A percentile compares a stretch with the other conserved stretches of the same genome.
Conservation (phyloP, 2,329 filamentous ascomycete genomes). For the Colletotrichum noveboracense region DNA sequence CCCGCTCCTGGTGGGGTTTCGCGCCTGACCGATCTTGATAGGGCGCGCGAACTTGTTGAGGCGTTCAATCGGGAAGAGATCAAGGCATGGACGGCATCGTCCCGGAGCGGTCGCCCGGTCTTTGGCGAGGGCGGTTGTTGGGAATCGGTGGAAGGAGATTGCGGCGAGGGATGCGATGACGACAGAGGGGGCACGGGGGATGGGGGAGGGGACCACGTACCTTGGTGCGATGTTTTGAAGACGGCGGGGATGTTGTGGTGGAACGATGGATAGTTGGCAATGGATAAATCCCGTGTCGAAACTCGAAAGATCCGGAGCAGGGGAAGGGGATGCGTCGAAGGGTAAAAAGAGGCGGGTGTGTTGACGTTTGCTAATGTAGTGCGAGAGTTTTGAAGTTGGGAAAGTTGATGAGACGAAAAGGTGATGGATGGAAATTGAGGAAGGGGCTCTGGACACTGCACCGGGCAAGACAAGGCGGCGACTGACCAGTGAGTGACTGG, state of each 20-base stretch:
- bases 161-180: constrained; percentile 40
- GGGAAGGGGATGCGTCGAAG: constrained; percentile 23
- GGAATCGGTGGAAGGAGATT: constrained; percentile 15
- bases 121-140: constrained; percentile 9
- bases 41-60: constrained; percentile 9
- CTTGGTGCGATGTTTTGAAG: constrained; percentile 23
- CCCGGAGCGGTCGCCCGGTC: not conserved
- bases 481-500: not conserved
- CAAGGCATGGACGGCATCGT: not conserved
- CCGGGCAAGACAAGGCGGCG: constrained; percentile 22
- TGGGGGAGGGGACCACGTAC: constrained; percentile 23
- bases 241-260: constrained; percentile 16
- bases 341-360: constrained; percentile 22
- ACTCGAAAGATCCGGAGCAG: constrained; percentile 7
- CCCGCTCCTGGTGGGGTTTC: constrained; percentile 24
- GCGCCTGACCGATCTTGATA: constrained; percentile 19
- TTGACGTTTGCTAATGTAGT: constrained; percentile 27
- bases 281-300: constrained; percentile 10
- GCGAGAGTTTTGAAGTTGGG: constrained; percentile 33
- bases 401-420: constrained; percentile 37
- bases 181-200: constrained; percentile 40
- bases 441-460: constrained; percentile 33
- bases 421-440: constrained; percentile 34
- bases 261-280: constrained; percentile 14
- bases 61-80: constrained; percentile 4